phyloP scores from a whole-genome alignment of 495 filamentous ascomycete species.

The Lepraria neglecta region DNA sequence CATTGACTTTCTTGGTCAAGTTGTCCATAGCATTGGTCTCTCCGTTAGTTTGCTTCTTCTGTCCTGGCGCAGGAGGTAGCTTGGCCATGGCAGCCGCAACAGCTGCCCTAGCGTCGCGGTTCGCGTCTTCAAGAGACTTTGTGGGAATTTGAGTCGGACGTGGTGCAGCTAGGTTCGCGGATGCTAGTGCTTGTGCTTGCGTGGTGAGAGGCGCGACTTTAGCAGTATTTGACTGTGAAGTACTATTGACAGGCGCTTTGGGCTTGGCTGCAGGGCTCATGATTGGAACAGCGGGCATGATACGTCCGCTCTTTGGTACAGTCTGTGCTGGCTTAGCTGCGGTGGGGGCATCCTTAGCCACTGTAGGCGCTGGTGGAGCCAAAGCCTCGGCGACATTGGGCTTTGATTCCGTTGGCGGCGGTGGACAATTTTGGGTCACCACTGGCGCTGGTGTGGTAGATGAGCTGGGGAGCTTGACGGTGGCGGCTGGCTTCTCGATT shows the following conservation, averaged over 20 bases:
- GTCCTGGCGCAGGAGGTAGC: slow-evolving; percentile 48
- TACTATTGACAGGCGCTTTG: slow-evolving; percentile 39
- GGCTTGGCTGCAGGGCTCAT: slow-evolving; percentile 37
- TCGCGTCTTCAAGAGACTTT: slow-evolving; percentile 57
- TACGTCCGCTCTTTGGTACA: slow-evolving; percentile 62
- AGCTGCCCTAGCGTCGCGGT: slow-evolving; percentile 73
- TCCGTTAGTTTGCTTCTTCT: slow-evolving; percentile 39
- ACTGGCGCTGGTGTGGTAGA: slow-evolving; percentile 34
- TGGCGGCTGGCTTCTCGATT: slow-evolving; percentile 27
- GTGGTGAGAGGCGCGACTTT: slow-evolving; percentile 16
- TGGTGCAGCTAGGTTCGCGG: slow-evolving; percentile 33
- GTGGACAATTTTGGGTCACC: slow-evolving; percentile 38
- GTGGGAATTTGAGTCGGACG: slow-evolving; percentile 30
- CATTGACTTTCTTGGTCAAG: slow-evolving; percentile 74
- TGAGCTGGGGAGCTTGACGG: slow-evolving; percentile 26
- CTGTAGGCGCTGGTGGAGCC: slow-evolving; percentile 36
- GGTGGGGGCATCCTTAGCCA: slow-evolving; percentile 33
- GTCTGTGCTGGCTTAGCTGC: slow-evolving; percentile 45
- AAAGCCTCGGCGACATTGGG: slow-evolving; percentile 47
- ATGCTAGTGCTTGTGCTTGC: slow-evolving; percentile 20
- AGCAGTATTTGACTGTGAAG: slow-evolving; percentile 29
- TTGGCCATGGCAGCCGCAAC: slow-evolving; percentile 90
- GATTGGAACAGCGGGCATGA: slow-evolving; percentile 62
- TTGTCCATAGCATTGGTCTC: slow-evolving; percentile 58
- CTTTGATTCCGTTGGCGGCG: slow-evolving; percentile 62